Base-by-base conservation (phyloP, 2,329 filamentous ascomycete species). In the Colletotrichum salicis region DNA sequence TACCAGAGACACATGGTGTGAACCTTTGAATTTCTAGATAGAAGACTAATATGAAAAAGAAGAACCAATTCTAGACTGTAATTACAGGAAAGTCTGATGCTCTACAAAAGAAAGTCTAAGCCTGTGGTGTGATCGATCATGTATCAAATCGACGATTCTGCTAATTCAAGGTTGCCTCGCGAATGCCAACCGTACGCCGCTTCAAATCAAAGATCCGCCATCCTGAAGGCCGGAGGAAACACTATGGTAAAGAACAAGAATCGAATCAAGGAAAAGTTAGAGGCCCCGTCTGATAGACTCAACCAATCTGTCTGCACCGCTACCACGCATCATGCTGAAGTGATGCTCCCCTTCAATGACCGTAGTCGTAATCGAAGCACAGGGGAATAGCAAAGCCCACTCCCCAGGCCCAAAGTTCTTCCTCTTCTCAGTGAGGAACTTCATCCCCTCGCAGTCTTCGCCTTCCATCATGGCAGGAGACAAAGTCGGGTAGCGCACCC, bases 251-350 rank as follows among this genome's bases (percentile, higher is more conserved):
- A 15, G 37, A 52, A 52, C n/a, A 13, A 12, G n/a, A 52, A 13
- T 22, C 8, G 7, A 54, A 5, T 31, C 35, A 48, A 22, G 11
- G 35, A 35, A 57, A 24, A 22, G 10, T n/a, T 24, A 62, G 15
- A 62, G 13, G 4, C 64, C 64, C 19, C 48, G 29, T 0, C 64
- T 4, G 5, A 67, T 33, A 5, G 54, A 48, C 0, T 68, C 29
- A 1, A 57, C 59, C 5, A 64, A 15, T 29, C 29, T 68, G 2
- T 51, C 37, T 4, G 66, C 82, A 63, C 81, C 60, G 2, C 84
- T 78, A 70, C 89, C 90, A 78, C 91, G 90, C 90, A 94, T 93
- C 91, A 94, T 94, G n/a, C 87, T 89, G 81, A 94, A 94, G 82
- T 94, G 92, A 77, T 94, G 66, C 19, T 68, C 92, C 1, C 91